Conservation (phyloP, 345 rosid species). For the Luvunga scandens region DNA sequence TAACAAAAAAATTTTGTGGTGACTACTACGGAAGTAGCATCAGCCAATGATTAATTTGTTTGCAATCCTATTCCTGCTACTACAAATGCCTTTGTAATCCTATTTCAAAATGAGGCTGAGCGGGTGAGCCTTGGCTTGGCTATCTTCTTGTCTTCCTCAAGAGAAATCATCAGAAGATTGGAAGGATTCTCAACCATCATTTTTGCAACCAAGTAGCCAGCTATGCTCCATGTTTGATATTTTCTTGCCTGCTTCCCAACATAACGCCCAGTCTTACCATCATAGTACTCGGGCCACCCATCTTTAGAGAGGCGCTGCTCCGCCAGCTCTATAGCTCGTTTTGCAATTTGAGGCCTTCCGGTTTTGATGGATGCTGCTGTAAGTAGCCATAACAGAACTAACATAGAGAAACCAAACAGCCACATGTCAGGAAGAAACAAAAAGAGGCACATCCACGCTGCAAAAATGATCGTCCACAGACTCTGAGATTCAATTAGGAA, state of each 20-base stretch:
- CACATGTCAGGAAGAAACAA: not conserved
- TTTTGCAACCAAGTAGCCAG: conserved; percentile 46
- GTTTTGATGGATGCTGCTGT: conserved; percentile 57
- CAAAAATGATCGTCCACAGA: not conserved
- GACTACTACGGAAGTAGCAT: not conserved
- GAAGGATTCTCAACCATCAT: conserved; percentile 48
- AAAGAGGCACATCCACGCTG: too few relatives aligned
- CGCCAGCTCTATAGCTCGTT: conserved; percentile 40
- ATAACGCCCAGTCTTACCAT: conserved; percentile 46
- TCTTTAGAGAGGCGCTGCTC: conserved; percentile 46
- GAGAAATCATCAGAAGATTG: conserved; percentile 34
- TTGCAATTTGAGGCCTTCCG: conserved; percentile 51
- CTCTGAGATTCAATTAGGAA: not conserved
- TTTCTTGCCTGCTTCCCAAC: conserved; percentile 57
- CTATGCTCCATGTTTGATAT: conserved; percentile 51
- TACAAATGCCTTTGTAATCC: not conserved
- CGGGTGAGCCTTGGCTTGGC: conserved; percentile 37
- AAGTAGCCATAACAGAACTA: conserved; percentile 48
- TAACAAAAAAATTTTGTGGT: not conserved
- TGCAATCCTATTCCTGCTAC: not conserved
- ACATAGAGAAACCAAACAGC: not conserved
- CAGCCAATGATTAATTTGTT: not conserved
- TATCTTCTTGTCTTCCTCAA: conserved; percentile 46
- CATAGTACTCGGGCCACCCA: conserved; percentile 61
- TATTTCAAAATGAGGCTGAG: conserved; percentile 29